Evolutionary conservation across 2,329 filamentous ascomycete genomes (phyloP).

Genomic region (Bipolaris cookei): DNA sequence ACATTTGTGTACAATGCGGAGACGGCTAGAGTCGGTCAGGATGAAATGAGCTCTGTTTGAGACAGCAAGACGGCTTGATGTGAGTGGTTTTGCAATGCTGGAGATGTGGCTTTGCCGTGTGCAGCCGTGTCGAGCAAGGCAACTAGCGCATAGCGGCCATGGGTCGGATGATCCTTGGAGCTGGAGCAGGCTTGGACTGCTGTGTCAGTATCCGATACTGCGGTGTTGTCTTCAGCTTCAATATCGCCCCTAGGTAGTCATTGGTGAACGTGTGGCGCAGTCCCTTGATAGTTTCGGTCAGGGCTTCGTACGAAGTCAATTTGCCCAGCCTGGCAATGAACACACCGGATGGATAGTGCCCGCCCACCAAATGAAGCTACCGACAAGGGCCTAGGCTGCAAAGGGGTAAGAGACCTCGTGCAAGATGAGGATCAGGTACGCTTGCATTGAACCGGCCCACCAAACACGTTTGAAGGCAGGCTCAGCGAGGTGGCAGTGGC

Average conservation of each 20-base stretch:
- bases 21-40: conserved; percentile 12
- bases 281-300: neutral
- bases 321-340: conserved; percentile 15
- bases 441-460: conserved; percentile 29
- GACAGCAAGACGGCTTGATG: neutral
- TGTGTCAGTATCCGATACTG: conserved; percentile 2
- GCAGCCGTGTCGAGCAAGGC: conserved; percentile 10
- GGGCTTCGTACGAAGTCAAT: conserved; percentile 23
- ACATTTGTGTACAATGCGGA: conserved; percentile 3
- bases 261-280: conserved; percentile 9
- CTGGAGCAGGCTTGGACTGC: conserved; percentile 2
- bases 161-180: conserved; percentile 16
- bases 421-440: conserved; percentile 31
- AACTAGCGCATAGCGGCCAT: conserved; percentile 10
- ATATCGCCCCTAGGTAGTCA: neutral
- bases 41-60: conserved; percentile 12
- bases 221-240: conserved; percentile 7
- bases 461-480: conserved; percentile 25
- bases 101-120: conserved; percentile 12
- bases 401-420: conserved; percentile 17
- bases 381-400: conserved; percentile 20
- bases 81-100: conserved; percentile 14
- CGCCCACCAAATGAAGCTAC: conserved; percentile 28
- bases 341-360: conserved; percentile 25
- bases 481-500: conserved; percentile 5